A percentile compares a stretch with the other conserved stretches of the same genome.
phyloP scores from a whole-genome alignment of 225 moss, liverwort and hornwort species.

The Pseudisothecium myosuroides region DNA sequence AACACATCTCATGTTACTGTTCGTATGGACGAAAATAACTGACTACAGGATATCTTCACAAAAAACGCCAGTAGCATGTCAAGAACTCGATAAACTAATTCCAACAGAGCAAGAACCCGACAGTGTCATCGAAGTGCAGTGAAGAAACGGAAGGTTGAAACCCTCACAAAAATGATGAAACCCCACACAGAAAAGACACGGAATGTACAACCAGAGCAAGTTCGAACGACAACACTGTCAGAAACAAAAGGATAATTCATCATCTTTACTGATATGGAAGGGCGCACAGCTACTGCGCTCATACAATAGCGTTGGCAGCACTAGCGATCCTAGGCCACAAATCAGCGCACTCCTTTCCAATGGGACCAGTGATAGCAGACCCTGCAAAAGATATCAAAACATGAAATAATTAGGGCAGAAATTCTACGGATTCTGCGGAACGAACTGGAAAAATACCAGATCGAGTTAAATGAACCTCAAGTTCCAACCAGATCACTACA shows the following conservation, averaged over 20 bases:
- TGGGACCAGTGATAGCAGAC: constrained; percentile 83
- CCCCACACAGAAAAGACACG: neutral
- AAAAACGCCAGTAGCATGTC: neutral
- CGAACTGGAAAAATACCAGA: neutral
- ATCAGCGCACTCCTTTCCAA: constrained; percentile 78
- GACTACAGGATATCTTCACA: neutral
- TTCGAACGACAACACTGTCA: neutral
- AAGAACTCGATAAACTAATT: neutral
- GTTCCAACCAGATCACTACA: neutral
- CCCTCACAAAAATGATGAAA: neutral
- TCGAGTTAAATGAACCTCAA: neutral
- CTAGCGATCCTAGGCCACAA: constrained; percentile 82
- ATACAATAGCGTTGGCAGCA: constrained; percentile 77
- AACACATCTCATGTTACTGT: neutral
- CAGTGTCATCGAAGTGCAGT: neutral
- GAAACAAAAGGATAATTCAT: neutral
- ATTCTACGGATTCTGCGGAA: neutral
- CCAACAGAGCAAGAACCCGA: neutral
- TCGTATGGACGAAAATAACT: neutral
- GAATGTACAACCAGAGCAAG: neutral
- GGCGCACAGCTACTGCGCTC: neutral
- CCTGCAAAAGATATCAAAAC: constrained; percentile 14
- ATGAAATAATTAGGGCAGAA: neutral
- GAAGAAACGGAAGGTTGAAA: neutral
- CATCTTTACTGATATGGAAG: constrained; percentile 10